A percentile compares a stretch with the other conserved stretches of the same genome.
Evolutionary conservation across 1,284 basidiomycete species (phyloP).

Genomic region (Butyriboletus appendiculatus): DNA sequence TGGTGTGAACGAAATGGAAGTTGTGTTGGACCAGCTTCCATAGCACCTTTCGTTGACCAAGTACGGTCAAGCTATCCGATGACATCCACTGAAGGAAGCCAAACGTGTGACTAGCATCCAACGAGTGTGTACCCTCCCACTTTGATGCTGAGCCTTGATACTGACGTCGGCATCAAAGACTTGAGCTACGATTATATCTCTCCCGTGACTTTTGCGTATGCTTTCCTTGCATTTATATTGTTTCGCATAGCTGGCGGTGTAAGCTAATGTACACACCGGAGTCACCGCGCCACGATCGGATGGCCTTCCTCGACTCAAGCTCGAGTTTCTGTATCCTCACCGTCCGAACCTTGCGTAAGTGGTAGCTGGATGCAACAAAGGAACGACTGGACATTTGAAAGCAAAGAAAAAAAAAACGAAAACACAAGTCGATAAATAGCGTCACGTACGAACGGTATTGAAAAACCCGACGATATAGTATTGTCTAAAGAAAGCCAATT

Average conservation of each 20-base stretch:
- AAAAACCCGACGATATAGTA: no score
- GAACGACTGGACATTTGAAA: no score
- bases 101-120: no score
- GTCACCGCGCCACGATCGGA: not conserved
- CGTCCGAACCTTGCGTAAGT: not conserved
- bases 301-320: not conserved
- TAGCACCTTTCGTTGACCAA: not conserved
- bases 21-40: slow-evolving; percentile 39
- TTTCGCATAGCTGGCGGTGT: not conserved
- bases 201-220: not conserved
- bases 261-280: not conserved
- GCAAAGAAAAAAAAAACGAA: no score
- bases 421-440: no score
- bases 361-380: no score
- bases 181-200: not conserved
- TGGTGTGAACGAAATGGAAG: slow-evolving; percentile 53
- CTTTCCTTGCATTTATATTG: not conserved
- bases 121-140: slow-evolving; percentile 4
- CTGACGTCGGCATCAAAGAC: not conserved
- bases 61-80: not conserved
- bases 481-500: no score
- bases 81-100: not conserved
- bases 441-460: no score
- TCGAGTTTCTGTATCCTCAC: not conserved
- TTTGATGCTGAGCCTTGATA: not conserved